Base-by-base conservation (phyloP, 192 early-diverging fungal species). In the Coemansia sp. region DNA sequence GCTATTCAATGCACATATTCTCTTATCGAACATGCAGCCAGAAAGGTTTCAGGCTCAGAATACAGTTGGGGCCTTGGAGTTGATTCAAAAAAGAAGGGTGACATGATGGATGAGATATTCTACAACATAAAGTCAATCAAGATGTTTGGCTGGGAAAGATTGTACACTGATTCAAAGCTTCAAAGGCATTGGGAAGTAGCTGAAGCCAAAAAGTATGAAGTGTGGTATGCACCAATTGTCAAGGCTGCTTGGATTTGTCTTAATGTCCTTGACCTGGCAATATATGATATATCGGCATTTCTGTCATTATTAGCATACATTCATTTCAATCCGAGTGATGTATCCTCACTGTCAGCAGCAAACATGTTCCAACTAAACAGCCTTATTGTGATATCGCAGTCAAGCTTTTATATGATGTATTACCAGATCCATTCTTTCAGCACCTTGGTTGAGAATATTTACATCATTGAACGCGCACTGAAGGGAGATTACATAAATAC, bases 131-230 rank as follows among this genome's bases (percentile, higher is more conserved):
- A 48, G 17, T 42, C 62, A 1, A 68, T 74, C 50, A 77, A 78
- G 58, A 56, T 78, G 42, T 72, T 71, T 56, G 69, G 75, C 4
- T 78, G 75, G 75, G 75, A 78, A 50, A 56, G 62, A 19, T 62
- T 65, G 57, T 78, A 68, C 37, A 42, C 67, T 2, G 69, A 72
- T 37, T 47, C 68, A 2, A 54, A 57, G 37, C 61, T 64, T 13
- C 55, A 52, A 44, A 22, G 61, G 31, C 31, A 57, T 10, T 54
- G 52, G 52, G 3, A 33, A 17, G 20, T 41, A 6, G 15, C 15
- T 2, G 36, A 52, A 36, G 15, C 56, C 11, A 29, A 20, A 6
- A 38, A 38, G 31, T 17, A 44, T 34, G 20, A 50, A 23, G 59
- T 41, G 5, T 77, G 74, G 74, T 77, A 67, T 55, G 68, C 68